A percentile compares a stretch with the other conserved stretches of the same genome.
Conservation (phyloP, 2,329 filamentous ascomycete genomes). For the Hirsutella thompsonii region DNA sequence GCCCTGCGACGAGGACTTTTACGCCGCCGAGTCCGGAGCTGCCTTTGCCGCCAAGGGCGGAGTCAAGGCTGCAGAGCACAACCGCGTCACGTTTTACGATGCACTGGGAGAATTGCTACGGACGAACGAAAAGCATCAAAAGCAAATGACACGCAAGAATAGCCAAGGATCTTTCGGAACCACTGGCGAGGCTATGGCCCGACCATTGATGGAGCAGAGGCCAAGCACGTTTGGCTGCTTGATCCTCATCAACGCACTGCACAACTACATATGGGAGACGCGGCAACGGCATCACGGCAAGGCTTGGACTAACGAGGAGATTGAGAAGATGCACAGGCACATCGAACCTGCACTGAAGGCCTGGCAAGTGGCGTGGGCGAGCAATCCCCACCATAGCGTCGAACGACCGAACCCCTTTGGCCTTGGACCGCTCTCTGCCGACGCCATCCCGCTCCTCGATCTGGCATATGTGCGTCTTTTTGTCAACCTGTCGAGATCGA, state of each 20-base stretch:
- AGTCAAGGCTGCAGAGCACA: slow-evolving; percentile 52
- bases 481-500: slow-evolving; percentile 82
- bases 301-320: slow-evolving; percentile 83
- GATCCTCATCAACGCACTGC: slow-evolving; percentile 82
- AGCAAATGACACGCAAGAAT: slow-evolving; percentile 29
- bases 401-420: slow-evolving; percentile 78
- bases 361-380: slow-evolving; percentile 88
- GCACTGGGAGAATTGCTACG: slow-evolving; percentile 71
- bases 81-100: slow-evolving; percentile 65
- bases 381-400: slow-evolving; percentile 71
- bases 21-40: slow-evolving; percentile 71
- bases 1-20: slow-evolving; percentile 88
- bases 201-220: slow-evolving; percentile 49
- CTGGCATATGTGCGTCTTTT: slow-evolving; percentile 86
- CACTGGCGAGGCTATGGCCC: slow-evolving; percentile 19
- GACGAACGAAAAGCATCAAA: slow-evolving; percentile 53
- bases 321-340: slow-evolving; percentile 89
- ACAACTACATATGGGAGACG: slow-evolving; percentile 98
- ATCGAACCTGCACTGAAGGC: slow-evolving; percentile 89
- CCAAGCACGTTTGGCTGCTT: slow-evolving; percentile 89
- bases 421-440: slow-evolving; percentile 69
- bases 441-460: slow-evolving; percentile 82
- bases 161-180: too few relatives aligned
- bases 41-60: slow-evolving; percentile 72
- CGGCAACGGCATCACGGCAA: slow-evolving; percentile 79